Conservation (phyloP, 108 stramenopile species). For the Nitzschia palea region DNA sequence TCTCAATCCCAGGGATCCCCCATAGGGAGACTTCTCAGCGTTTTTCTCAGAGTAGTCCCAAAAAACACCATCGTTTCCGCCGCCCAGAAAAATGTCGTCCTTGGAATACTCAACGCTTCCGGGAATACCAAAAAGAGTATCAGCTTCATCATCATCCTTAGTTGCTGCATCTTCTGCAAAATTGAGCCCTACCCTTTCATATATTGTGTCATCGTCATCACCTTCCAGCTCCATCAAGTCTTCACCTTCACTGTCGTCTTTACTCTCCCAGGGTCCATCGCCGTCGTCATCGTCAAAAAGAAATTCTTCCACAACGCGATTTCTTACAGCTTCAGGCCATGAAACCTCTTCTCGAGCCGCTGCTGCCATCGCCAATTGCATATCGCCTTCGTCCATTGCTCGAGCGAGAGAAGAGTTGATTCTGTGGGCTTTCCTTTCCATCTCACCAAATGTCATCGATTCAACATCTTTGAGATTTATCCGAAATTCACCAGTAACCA, state of each 20-base stretch:
- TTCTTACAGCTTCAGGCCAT: slow-evolving; percentile 63
- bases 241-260: slow-evolving; percentile 12
- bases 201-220: slow-evolving; percentile 18
- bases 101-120: slow-evolving; percentile 48
- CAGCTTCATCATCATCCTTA: slow-evolving; percentile 33
- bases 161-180: background rate
- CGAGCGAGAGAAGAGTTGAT: slow-evolving; percentile 64
- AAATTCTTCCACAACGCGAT: slow-evolving; percentile 79
- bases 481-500: slow-evolving; percentile 54
- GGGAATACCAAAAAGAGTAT: slow-evolving; percentile 62
- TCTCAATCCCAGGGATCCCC: slow-evolving; percentile 66
- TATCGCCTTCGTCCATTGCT: slow-evolving; percentile 76
- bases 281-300: slow-evolving; percentile 67
- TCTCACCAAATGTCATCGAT: slow-evolving; percentile 44
- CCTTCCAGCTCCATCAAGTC: background rate
- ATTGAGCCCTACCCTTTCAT: background rate
- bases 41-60: slow-evolving; percentile 68
- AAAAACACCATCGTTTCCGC: slow-evolving; percentile 67
- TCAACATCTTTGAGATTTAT: slow-evolving; percentile 35
- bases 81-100: slow-evolving; percentile 72
- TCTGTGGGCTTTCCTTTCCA: slow-evolving; percentile 44
- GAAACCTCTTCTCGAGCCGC: slow-evolving; percentile 61
- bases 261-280: slow-evolving; percentile 27
- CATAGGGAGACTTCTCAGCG: slow-evolving; percentile 50
- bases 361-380: slow-evolving; percentile 63